phyloP scores from a whole-genome alignment of 345 rosid species.

The Acer negundo region DNA sequence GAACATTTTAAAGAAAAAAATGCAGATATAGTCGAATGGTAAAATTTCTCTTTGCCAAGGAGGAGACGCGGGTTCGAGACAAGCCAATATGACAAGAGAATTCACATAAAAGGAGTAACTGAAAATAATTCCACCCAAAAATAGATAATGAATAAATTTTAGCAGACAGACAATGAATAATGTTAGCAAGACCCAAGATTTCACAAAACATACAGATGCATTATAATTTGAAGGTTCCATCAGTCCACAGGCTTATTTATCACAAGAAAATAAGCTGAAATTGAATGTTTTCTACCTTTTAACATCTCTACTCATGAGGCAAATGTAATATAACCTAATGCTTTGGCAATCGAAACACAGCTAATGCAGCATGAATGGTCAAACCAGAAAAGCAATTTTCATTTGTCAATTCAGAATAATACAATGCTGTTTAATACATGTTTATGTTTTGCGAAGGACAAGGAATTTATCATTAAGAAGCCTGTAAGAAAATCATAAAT shows the following conservation, averaged over 20 bases:
- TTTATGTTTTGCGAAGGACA: too few relatives aligned
- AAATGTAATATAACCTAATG: not conserved
- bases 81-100: not conserved
- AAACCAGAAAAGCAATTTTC: too few relatives aligned
- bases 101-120: not conserved
- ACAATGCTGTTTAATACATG: too few relatives aligned
- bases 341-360: too few relatives aligned
- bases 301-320: not conserved
- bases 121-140: not conserved
- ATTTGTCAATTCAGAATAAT: too few relatives aligned
- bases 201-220: not conserved
- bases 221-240: not conserved
- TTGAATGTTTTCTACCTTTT: not conserved
- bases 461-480: too few relatives aligned
- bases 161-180: not conserved
- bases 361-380: too few relatives aligned
- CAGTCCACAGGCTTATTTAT: not conserved
- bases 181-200: not conserved
- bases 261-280: not conserved
- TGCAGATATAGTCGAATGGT: too few relatives aligned
- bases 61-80: too few relatives aligned
- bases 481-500: too few relatives aligned
- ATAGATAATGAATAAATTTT: not conserved
- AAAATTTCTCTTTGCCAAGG: too few relatives aligned
- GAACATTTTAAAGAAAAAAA: too few relatives aligned